phyloP scores from a whole-genome alignment of 768 basidiomycete species.

The Amylocystis lapponica region DNA sequence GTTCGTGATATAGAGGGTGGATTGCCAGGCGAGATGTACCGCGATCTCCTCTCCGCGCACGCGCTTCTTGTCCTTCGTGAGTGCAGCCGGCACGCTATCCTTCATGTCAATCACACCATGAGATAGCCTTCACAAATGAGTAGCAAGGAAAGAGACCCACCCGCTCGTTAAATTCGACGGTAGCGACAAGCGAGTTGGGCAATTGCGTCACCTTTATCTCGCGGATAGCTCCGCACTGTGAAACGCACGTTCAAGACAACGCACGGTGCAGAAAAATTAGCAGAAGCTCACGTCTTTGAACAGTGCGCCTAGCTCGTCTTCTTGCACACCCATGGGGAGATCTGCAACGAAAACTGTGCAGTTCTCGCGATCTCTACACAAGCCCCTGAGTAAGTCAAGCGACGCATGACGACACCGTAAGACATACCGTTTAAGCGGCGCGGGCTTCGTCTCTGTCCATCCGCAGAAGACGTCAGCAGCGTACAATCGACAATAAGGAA shows the following conservation, averaged over 20 bases:
- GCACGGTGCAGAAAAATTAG: neutral
- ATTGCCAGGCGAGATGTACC: slow-evolving; percentile 90
- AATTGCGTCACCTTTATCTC: slow-evolving; percentile 76
- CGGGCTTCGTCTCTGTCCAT: slow-evolving; percentile 40
- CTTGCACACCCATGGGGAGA: slow-evolving; percentile 47
- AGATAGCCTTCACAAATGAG: neutral
- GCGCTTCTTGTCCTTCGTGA: slow-evolving; percentile 94
- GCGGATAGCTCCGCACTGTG: slow-evolving; percentile 83
- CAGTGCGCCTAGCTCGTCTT: slow-evolving; percentile 61
- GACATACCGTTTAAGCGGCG: slow-evolving; percentile 55
- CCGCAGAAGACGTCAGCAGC: neutral
- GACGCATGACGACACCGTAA: neutral
- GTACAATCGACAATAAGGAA: slow-evolving; percentile 1
- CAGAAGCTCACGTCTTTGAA: slow-evolving; percentile 75
- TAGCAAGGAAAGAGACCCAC: slow-evolving; percentile 29
- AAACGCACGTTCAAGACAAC: neutral
- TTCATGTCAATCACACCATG: slow-evolving; percentile 22
- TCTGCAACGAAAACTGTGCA: slow-evolving; percentile 85
- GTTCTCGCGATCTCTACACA: slow-evolving; percentile 86
- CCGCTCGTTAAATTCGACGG: slow-evolving; percentile 79
- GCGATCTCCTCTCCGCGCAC: slow-evolving; percentile 68
- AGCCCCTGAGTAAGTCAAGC: neutral
- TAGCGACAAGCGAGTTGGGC: slow-evolving; percentile 59
- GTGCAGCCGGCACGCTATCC: slow-evolving; percentile 79
- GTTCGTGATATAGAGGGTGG: slow-evolving; percentile 93